Base-by-base conservation (phyloP, 1,284 basidiomycete genomes). In the Cryptococcus amylolentus region DNA sequence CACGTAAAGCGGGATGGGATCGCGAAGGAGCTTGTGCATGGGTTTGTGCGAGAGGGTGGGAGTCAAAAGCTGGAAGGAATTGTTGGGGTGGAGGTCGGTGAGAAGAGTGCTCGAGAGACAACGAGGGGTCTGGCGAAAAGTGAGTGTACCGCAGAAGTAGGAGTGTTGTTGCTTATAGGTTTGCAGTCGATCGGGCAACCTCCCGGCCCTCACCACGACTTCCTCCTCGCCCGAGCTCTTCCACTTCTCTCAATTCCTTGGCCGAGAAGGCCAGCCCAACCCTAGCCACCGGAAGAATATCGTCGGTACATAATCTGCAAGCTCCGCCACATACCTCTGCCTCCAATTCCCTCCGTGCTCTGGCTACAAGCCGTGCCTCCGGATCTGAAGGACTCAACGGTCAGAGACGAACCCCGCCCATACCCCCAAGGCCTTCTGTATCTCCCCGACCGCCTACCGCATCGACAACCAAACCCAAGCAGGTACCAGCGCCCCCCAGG, bases 1-100 rank as follows among this genome's bases (percentile, higher is more conserved):
- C 77, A 84, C 23, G 80, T 78, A 6, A 93, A 89, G 74, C 86
- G 86, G 53, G 82, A 84, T 0, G 80, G 82, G 2, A 79, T 97
- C 14, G 85, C 86, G 16, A 84, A 84, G 51, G 74, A 91, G 64
- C 64, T 80, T 18, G 45, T 67, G 35, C 54, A 59, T 31, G 42
- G 52, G 12, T 53, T 71, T 6, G 41, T 62, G 18, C 9, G 42
- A 10, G 49, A 51, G 10, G 54, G 49, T 14, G 49, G 51, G 13
- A 46, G 50, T 3, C 39, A 28, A n/a, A 47, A 40, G 31, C 16
- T 62, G 6, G 60, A 59, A 51, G 58, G 44, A 14, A 63, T 60
- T 43, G 60, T 63, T 0, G 65, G 66, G 38, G 54, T 55, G 20
- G 61, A 53, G 5, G 49, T 61, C 10, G 51, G 51, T 16, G 48